Evolutionary conservation across 148 eudicot species (phyloP).

Genomic region (Salicornia ramosissima): DNA sequence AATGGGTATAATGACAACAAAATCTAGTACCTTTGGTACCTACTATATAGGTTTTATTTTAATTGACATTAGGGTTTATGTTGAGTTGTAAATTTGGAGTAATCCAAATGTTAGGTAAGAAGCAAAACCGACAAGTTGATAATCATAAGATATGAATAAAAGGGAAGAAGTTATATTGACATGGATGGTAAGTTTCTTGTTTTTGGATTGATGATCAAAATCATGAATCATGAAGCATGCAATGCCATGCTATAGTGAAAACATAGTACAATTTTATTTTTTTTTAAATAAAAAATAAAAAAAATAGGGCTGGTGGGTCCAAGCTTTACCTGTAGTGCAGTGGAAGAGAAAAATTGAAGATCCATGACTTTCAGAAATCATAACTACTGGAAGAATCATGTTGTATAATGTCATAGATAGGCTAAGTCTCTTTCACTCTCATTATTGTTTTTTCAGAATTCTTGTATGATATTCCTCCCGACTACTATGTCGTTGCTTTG

Average conservation of each 20-base stretch:
- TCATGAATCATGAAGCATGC: background rate
- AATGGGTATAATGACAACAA: too few relatives aligned
- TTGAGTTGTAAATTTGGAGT: background rate
- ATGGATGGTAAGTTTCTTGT: background rate
- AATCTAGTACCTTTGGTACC: too few relatives aligned
- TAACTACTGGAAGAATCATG: constrained; percentile 22
- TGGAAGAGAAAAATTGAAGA: constrained; percentile 2
- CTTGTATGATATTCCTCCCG: background rate
- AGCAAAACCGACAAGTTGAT: constrained; percentile 1
- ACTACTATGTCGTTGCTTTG: too few relatives aligned
- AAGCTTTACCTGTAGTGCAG: background rate
- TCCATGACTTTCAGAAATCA: constrained; percentile 24
- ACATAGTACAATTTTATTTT: too few relatives aligned
- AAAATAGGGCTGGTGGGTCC: constrained; percentile 16
- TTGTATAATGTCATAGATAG: constrained; percentile 15
- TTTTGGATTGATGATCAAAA: background rate
- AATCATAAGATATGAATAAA: background rate
- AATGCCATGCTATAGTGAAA: too few relatives aligned
- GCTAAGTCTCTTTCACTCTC: constrained; percentile 24
- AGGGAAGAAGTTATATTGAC: too few relatives aligned
- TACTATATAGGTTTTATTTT: too few relatives aligned
- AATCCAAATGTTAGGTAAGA: background rate
- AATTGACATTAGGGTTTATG: too few relatives aligned
- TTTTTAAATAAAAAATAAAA: too few relatives aligned
- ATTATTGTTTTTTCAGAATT: constrained; percentile 11